Evolutionary conservation across 306 rosid genomes (phyloP).

Genomic region (Glycine latifolia): DNA sequence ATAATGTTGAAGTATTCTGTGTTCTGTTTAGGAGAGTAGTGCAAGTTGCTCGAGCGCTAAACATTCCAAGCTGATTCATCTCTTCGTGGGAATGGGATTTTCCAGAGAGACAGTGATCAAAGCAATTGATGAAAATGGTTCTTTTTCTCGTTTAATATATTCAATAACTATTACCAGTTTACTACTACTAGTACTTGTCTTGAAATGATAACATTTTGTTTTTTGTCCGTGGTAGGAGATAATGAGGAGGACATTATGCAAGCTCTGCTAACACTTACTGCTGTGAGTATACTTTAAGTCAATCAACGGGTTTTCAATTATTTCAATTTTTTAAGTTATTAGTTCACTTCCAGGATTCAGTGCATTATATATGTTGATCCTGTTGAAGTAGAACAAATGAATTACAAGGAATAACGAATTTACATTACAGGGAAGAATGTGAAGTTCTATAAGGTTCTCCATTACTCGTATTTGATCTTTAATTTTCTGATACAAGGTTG

Average conservation of each 20-base stretch:
- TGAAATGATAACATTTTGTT: not conserved
- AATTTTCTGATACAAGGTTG: not conserved
- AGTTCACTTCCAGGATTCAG: not conserved
- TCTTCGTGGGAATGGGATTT: conserved; percentile 46
- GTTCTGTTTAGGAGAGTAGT: conserved; percentile 36
- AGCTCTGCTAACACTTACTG: conserved; percentile 29
- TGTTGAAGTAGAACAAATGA: no score
- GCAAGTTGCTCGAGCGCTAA: not conserved
- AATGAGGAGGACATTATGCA: conserved; percentile 44
- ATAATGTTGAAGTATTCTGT: not conserved
- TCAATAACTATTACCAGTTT: not conserved
- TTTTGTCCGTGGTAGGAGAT: conserved; percentile 21
- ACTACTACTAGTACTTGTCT: not conserved
- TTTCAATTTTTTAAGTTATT: not conserved
- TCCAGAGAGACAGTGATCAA: conserved; percentile 33
- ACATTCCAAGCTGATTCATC: not conserved
- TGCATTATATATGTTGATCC: not conserved
- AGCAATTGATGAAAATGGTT: conserved; percentile 35
- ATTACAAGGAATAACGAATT: no score
- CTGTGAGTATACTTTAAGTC: conserved; percentile 29
- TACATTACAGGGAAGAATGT: no score
- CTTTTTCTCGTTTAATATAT: conserved; percentile 13
- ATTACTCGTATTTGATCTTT: not conserved
- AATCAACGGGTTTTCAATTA: not conserved
- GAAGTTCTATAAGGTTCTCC: not conserved